Evolutionary conservation across 2,329 filamentous ascomycete genomes (phyloP), one percentile per base, ranked within the genome.

Genomic region (Diaporthe caulivora): DNA sequence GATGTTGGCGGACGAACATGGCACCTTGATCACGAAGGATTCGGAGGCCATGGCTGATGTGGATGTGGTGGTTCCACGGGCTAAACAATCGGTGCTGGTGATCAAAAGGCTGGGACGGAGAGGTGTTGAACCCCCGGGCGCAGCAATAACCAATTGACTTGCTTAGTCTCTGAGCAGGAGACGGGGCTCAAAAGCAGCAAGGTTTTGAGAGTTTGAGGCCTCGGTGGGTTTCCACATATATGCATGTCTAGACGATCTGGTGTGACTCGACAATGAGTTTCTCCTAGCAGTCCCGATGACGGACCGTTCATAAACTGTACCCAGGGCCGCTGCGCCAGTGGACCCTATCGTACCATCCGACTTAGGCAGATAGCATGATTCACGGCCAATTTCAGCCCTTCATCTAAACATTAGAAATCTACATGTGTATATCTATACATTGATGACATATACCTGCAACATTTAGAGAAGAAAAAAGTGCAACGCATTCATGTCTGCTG

Each of bases 1-100:
- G 81, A 98, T 98, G 87, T 98, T 98, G 85, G 96, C 96, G 75
- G 95, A 98, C 75, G 96, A 98, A 86, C 94, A 97, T 77, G 96
- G 96, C 75, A 95, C 94, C 85, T 89, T 91, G 87, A 95, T 94
- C 78, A 89, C 86, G 83, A 93, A 92, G 71, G 90, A 90, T 80
- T 91, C 88, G 55, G 75, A 73, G 8, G 72, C 70, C 74, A 75
- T 75, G 11, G 17, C 49, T 53, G 44, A 21, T 34, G 42, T 29
- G 44, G 47, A 17, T 24, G 49, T 60, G 54, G 58, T 29, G n/a
- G 55, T 42, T 51, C n/a, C 31, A 40, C 17, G 51, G 44, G 29
- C 37, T 21, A 9, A n/a, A 31, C 40, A 51, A 21, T 17, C 17
- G 44, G 10, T 44, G 24, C 17, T 47, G 24, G 37, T 18, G n/a